Percentiles rank a stretch among this genome's conserved stretches.
Conservation (phyloP, 2,329 filamentous ascomycete genomes). For the Tolypocladium tropicale region DNA sequence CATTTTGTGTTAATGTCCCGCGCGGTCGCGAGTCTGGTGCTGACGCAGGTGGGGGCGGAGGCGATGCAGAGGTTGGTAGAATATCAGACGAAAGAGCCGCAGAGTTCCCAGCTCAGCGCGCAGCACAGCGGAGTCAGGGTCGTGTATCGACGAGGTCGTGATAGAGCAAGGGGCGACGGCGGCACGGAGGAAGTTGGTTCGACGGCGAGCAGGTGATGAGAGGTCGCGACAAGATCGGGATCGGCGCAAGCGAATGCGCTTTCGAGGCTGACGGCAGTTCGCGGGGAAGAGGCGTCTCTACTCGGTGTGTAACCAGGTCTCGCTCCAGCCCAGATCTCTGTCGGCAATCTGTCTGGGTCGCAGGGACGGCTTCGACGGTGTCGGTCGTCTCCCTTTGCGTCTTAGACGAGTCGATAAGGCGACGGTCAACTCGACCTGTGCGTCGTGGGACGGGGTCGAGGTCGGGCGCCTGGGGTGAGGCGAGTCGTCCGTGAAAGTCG, state of each 20-base stretch:
- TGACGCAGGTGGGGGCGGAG: not conserved
- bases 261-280: not conserved
- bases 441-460: not conserved
- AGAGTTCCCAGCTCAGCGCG: not conserved
- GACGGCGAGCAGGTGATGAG: not conserved
- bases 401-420: not conserved
- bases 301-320: not conserved
- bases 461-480: not conserved
- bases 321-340: not conserved
- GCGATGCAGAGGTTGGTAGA: not conserved
- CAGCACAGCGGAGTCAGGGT: not conserved
- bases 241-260: not conserved
- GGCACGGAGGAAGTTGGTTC: not conserved
- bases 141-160: not conserved
- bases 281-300: not conserved
- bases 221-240: not conserved
- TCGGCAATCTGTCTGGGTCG: not conserved
- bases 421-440: not conserved
- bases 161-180: not conserved
- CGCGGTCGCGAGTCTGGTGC: not conserved
- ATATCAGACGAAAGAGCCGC: not conserved
- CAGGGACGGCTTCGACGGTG: not conserved
- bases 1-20: constrained; percentile 21
- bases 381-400: not conserved
- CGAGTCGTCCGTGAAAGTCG: not conserved